Evolutionary conservation across 169 alveolate species (phyloP).

Genomic region (Blepharisma undulans): DNA sequence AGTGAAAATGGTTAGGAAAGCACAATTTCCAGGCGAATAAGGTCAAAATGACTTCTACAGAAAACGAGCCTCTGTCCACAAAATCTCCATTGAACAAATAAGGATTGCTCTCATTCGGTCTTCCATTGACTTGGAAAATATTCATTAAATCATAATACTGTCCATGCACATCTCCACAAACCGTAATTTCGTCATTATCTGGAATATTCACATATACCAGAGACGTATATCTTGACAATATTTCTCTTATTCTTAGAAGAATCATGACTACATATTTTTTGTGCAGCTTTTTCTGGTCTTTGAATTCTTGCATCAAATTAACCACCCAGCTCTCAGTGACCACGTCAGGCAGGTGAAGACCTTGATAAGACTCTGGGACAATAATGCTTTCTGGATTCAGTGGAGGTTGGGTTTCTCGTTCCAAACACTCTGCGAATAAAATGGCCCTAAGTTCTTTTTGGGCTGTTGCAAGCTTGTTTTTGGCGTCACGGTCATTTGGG

Average conservation of each 20-base stretch:
- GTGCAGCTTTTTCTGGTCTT: conserved; percentile 88
- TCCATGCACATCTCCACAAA: conserved; percentile 99
- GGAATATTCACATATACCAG: conserved; percentile 90
- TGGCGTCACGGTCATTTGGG: conserved; percentile 86
- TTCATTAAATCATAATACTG: conserved; percentile 97
- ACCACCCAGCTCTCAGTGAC: conserved; percentile 68
- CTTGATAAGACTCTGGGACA: conserved; percentile 83
- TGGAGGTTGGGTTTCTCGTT: conserved; percentile 53
- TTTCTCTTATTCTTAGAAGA: conserved; percentile 87
- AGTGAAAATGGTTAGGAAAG: conserved; percentile 94
- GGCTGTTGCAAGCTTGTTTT: conserved; percentile 72
- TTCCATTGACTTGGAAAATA: conserved; percentile 95
- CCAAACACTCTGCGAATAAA: conserved; percentile 85
- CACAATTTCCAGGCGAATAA: conserved; percentile 91
- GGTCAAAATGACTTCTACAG: conserved; percentile 93
- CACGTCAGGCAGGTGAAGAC: conserved; percentile 65
- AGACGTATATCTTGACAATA: conserved; percentile 86
- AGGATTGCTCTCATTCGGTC: conserved; percentile 95
- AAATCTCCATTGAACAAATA: conserved; percentile 99
- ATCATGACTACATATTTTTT: conserved; percentile 91
- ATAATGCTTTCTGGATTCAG: conserved; percentile 74
- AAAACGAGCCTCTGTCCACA: conserved; percentile 99
- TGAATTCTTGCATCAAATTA: conserved; percentile 62
- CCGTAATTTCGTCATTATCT: conserved; percentile 92
- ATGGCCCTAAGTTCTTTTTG: conserved; percentile 73